Evolutionary conservation across 2,329 filamentous ascomycete genomes (phyloP).

Genomic region (Gremmenia infestans): DNA sequence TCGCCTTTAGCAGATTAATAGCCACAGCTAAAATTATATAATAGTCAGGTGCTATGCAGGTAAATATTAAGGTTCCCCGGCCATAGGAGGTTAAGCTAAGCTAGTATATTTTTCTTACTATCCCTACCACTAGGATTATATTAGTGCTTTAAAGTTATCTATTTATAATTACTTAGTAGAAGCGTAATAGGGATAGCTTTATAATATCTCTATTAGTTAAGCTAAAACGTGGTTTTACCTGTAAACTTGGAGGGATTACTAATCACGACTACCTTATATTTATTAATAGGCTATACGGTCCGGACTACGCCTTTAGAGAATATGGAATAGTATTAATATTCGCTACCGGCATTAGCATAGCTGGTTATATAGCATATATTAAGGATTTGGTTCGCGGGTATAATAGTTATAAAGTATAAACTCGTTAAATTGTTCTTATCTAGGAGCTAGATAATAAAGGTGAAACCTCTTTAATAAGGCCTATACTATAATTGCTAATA

Average conservation of each 20-base stretch:
- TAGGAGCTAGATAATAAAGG: conserved; percentile 9
- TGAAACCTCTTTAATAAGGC: conserved; percentile 7
- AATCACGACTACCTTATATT: conserved; percentile 2
- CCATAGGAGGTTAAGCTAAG: conserved; percentile 11
- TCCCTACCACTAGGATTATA: conserved; percentile 10
- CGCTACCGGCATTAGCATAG: conserved; percentile 15
- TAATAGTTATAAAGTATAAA: conserved; percentile 14
- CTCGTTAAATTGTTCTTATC: conserved; percentile 10
- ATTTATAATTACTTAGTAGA: conserved; percentile 18
- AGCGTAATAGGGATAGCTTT: conserved; percentile 6
- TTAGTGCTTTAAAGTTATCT: conserved; percentile 5
- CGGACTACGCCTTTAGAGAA: conserved; percentile 6
- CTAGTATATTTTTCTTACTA: conserved; percentile 12
- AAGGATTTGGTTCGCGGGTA: conserved; percentile 17
- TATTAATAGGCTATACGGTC: conserved; percentile 10
- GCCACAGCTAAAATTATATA: conserved; percentile 6
- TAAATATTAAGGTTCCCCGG: conserved; percentile 11
- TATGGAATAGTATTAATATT: conserved; percentile 13
- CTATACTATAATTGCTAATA: neutral
- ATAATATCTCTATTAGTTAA: conserved; percentile 13
- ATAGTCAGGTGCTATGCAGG: conserved; percentile 3
- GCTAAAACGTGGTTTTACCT: conserved; percentile 12
- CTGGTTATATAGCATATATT: conserved; percentile 15
- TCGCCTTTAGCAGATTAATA: conserved; percentile 7
- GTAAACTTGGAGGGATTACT: conserved; percentile 1